Evolutionary conservation across 2,329 filamentous ascomycete species (phyloP).

Genomic region (Fusarium veterinarium): DNA sequence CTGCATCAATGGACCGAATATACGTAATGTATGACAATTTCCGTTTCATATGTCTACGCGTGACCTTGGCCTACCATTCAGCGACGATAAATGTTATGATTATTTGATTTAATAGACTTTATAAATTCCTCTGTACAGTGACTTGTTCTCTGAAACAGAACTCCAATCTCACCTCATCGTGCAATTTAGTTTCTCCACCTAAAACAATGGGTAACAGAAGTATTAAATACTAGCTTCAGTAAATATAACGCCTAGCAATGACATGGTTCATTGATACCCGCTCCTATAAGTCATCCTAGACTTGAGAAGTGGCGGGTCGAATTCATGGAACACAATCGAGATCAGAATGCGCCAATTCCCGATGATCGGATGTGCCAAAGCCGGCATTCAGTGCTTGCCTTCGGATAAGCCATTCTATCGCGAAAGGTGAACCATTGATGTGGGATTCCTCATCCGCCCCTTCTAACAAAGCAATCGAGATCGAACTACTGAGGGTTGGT

Average conservation of each 20-base stretch:
- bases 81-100: not conserved
- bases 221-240: not conserved
- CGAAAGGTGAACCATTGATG: slow-evolving; percentile 24
- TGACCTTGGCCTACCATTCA: not conserved
- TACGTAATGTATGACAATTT: not conserved
- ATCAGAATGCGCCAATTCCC: slow-evolving; percentile 4
- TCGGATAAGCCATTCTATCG: slow-evolving; percentile 14
- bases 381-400: slow-evolving; percentile 12
- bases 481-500: slow-evolving; percentile 1
- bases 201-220: not conserved
- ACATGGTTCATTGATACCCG: not conserved
- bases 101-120: not conserved
- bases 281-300: not conserved
- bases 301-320: not conserved
- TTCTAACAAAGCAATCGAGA: slow-evolving; percentile 1
- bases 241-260: not conserved
- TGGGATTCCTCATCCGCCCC: not conserved
- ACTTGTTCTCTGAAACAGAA: not conserved
- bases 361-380: slow-evolving; percentile 20
- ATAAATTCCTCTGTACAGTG: not conserved
- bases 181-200: not conserved
- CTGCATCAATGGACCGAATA: not conserved
- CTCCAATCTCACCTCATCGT: not conserved
- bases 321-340: slow-evolving; percentile 3
- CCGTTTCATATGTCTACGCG: not conserved